Evolutionary conservation across 768 basidiomycete species (phyloP).

Genomic region (Strobilomyces echinocephalus): DNA sequence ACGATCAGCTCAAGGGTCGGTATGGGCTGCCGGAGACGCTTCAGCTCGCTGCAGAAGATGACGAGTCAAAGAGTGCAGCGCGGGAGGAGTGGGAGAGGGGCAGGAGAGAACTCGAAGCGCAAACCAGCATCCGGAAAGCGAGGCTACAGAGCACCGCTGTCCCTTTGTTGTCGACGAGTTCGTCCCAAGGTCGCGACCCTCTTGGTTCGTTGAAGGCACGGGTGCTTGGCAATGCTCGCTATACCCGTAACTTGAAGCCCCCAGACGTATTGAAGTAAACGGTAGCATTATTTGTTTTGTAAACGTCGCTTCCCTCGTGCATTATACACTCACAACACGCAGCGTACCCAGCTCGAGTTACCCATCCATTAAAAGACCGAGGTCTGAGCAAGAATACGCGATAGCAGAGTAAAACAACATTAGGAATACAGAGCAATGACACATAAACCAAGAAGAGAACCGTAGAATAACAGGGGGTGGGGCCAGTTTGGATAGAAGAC

Average conservation of each 20-base stretch:
- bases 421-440: slow-evolving; percentile 48
- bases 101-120: slow-evolving; percentile 41
- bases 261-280: slow-evolving; percentile 19
- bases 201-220: slow-evolving; percentile 47
- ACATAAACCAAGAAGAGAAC: slow-evolving; percentile 40
- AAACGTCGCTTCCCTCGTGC: not conserved
- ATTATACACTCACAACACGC: slow-evolving; percentile 15
- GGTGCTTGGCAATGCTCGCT: slow-evolving; percentile 53
- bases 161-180: slow-evolving; percentile 18
- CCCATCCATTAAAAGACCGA: slow-evolving; percentile 30
- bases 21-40: slow-evolving; percentile 76
- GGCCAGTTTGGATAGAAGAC: slow-evolving; percentile 26
- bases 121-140: slow-evolving; percentile 47
- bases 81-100: slow-evolving; percentile 58
- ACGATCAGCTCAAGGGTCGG: slow-evolving; percentile 65
- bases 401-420: slow-evolving; percentile 61
- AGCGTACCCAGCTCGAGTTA: slow-evolving; percentile 11
- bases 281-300: not conserved
- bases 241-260: slow-evolving; percentile 25
- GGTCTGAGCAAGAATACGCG: slow-evolving; percentile 39
- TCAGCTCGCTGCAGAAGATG: slow-evolving; percentile 60
- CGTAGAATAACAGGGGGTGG: slow-evolving; percentile 33
- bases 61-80: slow-evolving; percentile 54
- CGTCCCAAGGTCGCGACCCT: slow-evolving; percentile 27
- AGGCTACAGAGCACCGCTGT: slow-evolving; percentile 33